Evolutionary conservation across 495 filamentous ascomycete species (phyloP), one percentile per base, ranked within the genome.

Genomic region (Hypomontagnella submonticulosa): DNA sequence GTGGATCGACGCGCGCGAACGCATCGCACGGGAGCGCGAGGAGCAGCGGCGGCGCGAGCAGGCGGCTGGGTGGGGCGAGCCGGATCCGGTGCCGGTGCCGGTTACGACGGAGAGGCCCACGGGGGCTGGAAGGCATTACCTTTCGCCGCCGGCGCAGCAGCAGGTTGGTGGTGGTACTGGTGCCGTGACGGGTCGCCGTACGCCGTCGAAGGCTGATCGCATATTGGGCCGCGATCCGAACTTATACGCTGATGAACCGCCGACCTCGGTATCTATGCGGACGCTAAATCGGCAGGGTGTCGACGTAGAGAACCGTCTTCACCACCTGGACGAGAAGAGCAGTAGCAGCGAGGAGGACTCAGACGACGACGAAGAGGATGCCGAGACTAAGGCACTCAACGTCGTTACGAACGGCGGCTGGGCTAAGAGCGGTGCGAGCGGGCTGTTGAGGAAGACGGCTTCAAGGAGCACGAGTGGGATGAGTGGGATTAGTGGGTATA

Each of bases 1-100:
- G 59, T 95, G 92, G 84, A 61, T 90, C 12, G 87, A 85, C 19
- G 88, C 88, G 3, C 81, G 86, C 38, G 88, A 92, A 16, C 75
- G 77, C 1, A 70, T 92, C 30, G 80, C 85, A 1, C 49, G 75
- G 3, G 83, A 87, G 61, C 79, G 90, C 12, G 84, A 88, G 47
- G 79, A 82, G 51, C 87, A 91, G 60, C 72, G 79, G 18, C 80
- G 85, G 54, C 78, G 85, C 41, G 85, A 90, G 66, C 63, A 75
- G 13, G 73, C 71, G n/a, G 82, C 83, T 2, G 83, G 84, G 0
- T 86, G 86, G 84, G 85, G 82, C n/a, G 57, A 76, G 11, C 50
- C 76, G 32, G 59, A 75, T 16, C 36, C 68, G 41, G 57, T 46
- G 23, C 13, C 64, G 30, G 7, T 47, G 20, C 36, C 48, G 32